Percentiles rank a stretch among this genome's conserved stretches.
These are phyloP conservation scores for Pseudonitzschia pungens DNA, from an alignment of 108 stramenopile genomes.

Conservation along the genomic window DNA sequence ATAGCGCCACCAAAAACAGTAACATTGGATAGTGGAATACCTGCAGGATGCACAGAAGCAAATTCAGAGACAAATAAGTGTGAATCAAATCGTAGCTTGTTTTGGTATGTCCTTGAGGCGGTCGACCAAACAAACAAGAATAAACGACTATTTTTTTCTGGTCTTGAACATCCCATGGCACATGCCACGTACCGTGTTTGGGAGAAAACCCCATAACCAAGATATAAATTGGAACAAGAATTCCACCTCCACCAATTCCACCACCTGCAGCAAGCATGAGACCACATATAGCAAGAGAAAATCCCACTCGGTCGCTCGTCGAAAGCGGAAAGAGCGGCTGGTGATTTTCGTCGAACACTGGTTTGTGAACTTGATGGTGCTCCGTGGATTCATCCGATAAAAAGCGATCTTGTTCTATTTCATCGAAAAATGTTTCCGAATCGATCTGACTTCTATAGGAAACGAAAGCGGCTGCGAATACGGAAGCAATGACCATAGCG, in stretches of 20 bases:
- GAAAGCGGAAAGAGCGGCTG: slow-evolving; percentile 55
- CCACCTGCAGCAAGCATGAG: slow-evolving; percentile 77
- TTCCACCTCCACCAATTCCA: slow-evolving; percentile 87
- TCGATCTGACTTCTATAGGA: slow-evolving; percentile 9
- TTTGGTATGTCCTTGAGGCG: too few relatives aligned
- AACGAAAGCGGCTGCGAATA: slow-evolving; percentile 24
- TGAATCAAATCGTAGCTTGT: too few relatives aligned
- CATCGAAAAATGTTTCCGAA: not conserved
- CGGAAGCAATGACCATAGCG: slow-evolving; percentile 23
- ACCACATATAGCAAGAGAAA: slow-evolving; percentile 48
- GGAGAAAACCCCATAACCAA: slow-evolving; percentile 71
- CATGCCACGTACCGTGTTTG: slow-evolving; percentile 57
- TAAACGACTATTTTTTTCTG: not conserved
- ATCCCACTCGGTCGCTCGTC: slow-evolving; percentile 49
- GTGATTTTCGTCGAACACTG: slow-evolving; percentile 36
- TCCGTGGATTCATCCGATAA: not conserved
- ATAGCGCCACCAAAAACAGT: slow-evolving; percentile 83
- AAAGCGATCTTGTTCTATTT: not conserved
- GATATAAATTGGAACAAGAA: slow-evolving; percentile 84
- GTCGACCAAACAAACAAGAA: too few relatives aligned
- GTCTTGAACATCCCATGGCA: not conserved
- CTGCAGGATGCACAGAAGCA: not conserved
- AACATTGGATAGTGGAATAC: slow-evolving; percentile 71
- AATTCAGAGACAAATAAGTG: slow-evolving; percentile 1
- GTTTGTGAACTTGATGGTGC: slow-evolving; percentile 24